A percentile compares a stretch with the other conserved stretches of the same genome.
Evolutionary conservation across 345 rosid species (phyloP).

Genomic region (Syzygium grande): DNA sequence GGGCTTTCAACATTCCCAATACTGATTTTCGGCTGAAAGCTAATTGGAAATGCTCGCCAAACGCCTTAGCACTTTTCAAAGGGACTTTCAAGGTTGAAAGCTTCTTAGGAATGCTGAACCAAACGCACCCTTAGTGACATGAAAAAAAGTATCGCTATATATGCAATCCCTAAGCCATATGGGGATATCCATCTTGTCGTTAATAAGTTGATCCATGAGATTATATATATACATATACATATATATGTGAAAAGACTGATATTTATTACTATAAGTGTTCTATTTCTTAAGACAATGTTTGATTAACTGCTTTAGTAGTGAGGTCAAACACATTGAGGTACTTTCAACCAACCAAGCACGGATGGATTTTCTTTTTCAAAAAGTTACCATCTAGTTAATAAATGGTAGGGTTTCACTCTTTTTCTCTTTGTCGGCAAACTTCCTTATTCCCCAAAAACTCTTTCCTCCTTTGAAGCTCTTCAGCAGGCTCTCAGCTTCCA

Average conservation of each 20-base stretch:
- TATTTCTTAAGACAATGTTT: background rate
- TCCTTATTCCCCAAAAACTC: no score
- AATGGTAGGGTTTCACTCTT: background rate
- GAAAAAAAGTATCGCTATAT: background rate
- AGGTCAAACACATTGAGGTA: background rate
- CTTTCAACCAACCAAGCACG: background rate
- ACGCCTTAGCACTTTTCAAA: no score
- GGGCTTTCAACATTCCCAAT: no score
- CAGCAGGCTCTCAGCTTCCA: no score
- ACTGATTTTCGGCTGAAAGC: no score
- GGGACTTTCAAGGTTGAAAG: no score
- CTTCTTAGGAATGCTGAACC: no score
- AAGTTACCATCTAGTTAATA: background rate
- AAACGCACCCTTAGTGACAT: background rate
- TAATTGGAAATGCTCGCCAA: no score
- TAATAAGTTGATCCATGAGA: background rate
- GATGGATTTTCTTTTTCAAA: background rate
- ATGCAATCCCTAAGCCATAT: background rate
- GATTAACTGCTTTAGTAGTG: background rate
- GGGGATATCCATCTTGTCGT: background rate
- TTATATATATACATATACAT: background rate
- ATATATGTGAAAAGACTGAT: background rate
- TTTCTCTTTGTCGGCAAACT: no score
- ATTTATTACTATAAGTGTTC: background rate
- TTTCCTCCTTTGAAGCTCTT: no score